phyloP scores from a whole-genome alignment of 225 moss, liverwort and hornwort genomes.

The Asterella californica region DNA sequence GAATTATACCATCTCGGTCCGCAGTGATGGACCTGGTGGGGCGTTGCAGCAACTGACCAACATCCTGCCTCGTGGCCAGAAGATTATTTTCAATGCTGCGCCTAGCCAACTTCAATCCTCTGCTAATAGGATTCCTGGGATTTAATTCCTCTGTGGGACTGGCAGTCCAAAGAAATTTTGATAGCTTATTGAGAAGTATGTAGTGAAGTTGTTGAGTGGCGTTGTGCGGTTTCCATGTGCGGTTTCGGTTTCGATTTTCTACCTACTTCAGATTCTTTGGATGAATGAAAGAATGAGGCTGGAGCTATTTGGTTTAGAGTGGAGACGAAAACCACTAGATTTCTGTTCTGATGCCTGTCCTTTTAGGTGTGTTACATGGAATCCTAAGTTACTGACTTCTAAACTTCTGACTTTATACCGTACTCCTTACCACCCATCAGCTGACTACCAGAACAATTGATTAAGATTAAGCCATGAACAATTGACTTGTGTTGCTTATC shows the following conservation, averaged over 20 bases:
- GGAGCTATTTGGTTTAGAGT: background rate
- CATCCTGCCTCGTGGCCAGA: slow-evolving; percentile 85
- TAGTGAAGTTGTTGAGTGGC: background rate
- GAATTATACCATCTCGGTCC: slow-evolving; percentile 47
- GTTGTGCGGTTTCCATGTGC: background rate
- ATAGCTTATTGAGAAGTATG: background rate
- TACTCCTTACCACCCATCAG: background rate
- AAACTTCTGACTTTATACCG: background rate
- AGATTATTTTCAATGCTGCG: slow-evolving; percentile 85
- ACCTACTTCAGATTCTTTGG: background rate
- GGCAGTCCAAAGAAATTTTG: background rate
- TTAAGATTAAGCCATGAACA: background rate
- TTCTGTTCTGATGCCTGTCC: background rate
- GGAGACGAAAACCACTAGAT: background rate
- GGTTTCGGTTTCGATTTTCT: background rate
- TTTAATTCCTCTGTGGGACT: background rate
- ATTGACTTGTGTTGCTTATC: no score
- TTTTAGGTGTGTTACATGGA: background rate
- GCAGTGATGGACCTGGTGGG: slow-evolving; percentile 62
- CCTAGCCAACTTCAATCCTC: background rate
- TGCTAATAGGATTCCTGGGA: background rate
- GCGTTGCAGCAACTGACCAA: slow-evolving; percentile 68
- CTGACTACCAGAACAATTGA: background rate
- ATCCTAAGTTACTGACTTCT: background rate
- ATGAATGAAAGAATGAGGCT: background rate